Evolutionary conservation across 2,329 filamentous ascomycete genomes (phyloP).

Genomic region (Apiospora marii): DNA sequence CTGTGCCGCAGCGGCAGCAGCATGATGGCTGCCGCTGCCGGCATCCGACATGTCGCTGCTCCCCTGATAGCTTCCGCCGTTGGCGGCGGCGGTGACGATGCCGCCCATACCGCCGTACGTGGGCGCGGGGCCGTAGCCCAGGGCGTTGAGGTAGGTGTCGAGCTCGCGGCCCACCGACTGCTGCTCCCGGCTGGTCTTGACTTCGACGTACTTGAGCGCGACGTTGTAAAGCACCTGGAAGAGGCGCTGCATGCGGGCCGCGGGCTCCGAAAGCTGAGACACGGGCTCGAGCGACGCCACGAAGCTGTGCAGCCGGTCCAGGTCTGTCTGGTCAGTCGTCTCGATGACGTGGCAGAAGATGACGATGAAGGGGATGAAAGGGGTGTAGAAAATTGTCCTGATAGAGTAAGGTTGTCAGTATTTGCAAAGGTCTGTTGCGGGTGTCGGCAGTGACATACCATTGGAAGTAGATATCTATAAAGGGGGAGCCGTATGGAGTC

Average conservation of each 20-base stretch:
- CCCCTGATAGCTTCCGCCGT: neutral
- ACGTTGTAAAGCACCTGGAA: slow-evolving; percentile 69
- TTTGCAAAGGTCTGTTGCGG: neutral
- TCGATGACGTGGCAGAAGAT: slow-evolving; percentile 67
- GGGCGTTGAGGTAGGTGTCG: slow-evolving; percentile 69
- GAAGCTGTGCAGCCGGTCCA: slow-evolving; percentile 63
- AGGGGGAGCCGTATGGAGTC: slow-evolving; percentile 48
- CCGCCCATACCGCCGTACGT: neutral
- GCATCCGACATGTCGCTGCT: neutral
- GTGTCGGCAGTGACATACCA: slow-evolving; percentile 49
- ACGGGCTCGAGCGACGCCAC: slow-evolving; percentile 61
- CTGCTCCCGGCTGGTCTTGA: slow-evolving; percentile 53
- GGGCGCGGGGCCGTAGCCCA: slow-evolving; percentile 63
- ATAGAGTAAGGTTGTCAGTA: neutral
- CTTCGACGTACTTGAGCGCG: slow-evolving; percentile 66
- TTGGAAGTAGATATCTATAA: slow-evolving; percentile 58
- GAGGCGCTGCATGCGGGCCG: slow-evolving; percentile 67
- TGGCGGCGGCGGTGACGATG: neutral
- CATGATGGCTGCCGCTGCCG: slow-evolving; percentile 26
- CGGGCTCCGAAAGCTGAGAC: slow-evolving; percentile 62
- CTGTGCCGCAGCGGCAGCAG: slow-evolving; percentile 33
- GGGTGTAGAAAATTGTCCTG: slow-evolving; percentile 63
- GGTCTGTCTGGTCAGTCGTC: slow-evolving; percentile 56
- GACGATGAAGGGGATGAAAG: slow-evolving; percentile 67
- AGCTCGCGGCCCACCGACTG: slow-evolving; percentile 65